Evolutionary conservation across 768 basidiomycete genomes (phyloP).

Genomic region (Cyclocybe aegerita): DNA sequence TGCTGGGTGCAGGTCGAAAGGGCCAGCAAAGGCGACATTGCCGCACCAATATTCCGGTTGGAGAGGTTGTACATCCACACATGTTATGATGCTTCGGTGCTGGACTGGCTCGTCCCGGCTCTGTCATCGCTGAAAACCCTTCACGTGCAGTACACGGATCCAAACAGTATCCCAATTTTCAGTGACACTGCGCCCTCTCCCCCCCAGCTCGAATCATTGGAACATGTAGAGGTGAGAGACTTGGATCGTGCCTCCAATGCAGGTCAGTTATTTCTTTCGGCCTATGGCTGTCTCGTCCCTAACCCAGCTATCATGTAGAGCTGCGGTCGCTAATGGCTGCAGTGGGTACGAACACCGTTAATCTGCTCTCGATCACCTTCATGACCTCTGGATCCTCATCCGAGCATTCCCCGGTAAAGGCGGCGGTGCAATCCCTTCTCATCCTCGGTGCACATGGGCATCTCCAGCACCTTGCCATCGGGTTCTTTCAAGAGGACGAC

Average conservation of each 20-base stretch:
- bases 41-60: neutral
- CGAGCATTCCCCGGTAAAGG: neutral
- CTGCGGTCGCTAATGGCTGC: neutral
- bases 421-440: neutral
- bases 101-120: slow-evolving; percentile 4
- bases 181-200: neutral
- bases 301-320: neutral
- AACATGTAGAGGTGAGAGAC: neutral
- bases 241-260: neutral
- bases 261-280: neutral
- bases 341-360: neutral
- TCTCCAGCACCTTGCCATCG: neutral
- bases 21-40: neutral
- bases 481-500: neutral
- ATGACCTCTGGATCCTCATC: neutral
- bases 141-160: neutral
- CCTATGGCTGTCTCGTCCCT: neutral
- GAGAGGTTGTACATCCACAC: neutral
- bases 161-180: neutral
- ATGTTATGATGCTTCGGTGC: neutral
- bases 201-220: neutral
- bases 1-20: slow-evolving; percentile 5
- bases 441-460: neutral
- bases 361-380: neutral
- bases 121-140: too few relatives aligned